Conservation (phyloP, 2,329 filamentous ascomycete species). For the Aspergillus pseudoterreus region DNA sequence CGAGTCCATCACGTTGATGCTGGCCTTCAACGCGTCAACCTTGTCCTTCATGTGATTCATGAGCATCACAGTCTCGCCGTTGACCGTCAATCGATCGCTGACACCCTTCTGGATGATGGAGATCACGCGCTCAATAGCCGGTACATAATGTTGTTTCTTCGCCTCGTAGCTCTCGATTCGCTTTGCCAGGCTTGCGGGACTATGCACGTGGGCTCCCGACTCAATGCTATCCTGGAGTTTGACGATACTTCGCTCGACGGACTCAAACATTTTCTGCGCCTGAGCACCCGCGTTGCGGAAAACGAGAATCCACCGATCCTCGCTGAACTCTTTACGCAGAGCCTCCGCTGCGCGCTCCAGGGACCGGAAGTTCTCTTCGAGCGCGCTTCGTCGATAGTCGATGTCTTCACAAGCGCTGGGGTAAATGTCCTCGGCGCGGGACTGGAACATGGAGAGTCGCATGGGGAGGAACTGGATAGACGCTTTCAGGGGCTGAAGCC, state of each 20-base stretch:
- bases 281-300: slow-evolving; percentile 90
- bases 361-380: slow-evolving; percentile 84
- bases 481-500: slow-evolving; percentile 89
- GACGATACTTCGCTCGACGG: slow-evolving; percentile 78
- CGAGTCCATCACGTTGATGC: slow-evolving; percentile 73
- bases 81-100: slow-evolving; percentile 89
- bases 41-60: slow-evolving; percentile 81
- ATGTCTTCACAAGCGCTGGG: slow-evolving; percentile 89
- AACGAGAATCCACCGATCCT: slow-evolving; percentile 93
- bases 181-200: slow-evolving; percentile 66
- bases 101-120: slow-evolving; percentile 95
- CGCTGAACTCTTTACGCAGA: slow-evolving; percentile 81
- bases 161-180: slow-evolving; percentile 91
- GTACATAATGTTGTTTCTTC: slow-evolving; percentile 90
- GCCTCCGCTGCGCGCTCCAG: slow-evolving; percentile 88
- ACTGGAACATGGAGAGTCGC: slow-evolving; percentile 82
- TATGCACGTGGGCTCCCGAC: slow-evolving; percentile 67
- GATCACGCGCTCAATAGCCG: slow-evolving; percentile 85
- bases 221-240: slow-evolving; percentile 82
- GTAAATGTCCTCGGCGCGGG: slow-evolving; percentile 72
- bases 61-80: slow-evolving; percentile 86
- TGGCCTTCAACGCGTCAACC: slow-evolving; percentile 71
- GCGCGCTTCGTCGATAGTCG: slow-evolving; percentile 65
- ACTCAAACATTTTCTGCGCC: slow-evolving; percentile 95
- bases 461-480: slow-evolving; percentile 95